Evolutionary conservation across 2,329 filamentous ascomycete species (phyloP).

Genomic region (Colletotrichum filicis): DNA sequence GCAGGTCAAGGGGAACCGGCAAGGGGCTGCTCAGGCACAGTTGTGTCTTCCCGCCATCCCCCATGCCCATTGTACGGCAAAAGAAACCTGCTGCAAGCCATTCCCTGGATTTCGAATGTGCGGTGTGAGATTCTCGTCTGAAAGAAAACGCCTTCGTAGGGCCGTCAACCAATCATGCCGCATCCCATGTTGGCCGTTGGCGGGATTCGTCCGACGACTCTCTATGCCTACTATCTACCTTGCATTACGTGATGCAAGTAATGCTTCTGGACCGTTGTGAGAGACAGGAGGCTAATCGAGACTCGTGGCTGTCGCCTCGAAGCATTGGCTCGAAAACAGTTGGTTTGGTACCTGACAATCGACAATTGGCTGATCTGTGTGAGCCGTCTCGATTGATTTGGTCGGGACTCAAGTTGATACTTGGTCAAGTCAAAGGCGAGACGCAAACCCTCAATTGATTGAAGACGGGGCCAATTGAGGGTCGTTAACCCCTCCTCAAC

Average conservation of each 20-base stretch:
- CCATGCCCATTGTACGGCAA: conserved; percentile 17
- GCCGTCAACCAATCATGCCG: conserved; percentile 16
- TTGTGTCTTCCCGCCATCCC: conserved; percentile 32
- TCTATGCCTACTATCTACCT: conserved; percentile 23
- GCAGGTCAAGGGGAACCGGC: conserved; percentile 4
- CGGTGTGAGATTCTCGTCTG: conserved; percentile 34
- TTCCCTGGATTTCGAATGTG: conserved; percentile 28
- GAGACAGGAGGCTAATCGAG: conserved; percentile 14
- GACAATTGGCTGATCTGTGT: background rate
- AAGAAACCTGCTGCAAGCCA: conserved; percentile 32
- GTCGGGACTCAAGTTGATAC: background rate
- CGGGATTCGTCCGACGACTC: conserved; percentile 25
- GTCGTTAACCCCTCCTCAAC: background rate
- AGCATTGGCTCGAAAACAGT: background rate
- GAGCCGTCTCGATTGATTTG: background rate
- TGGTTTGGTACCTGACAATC: background rate
- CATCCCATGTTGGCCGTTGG: conserved; percentile 15
- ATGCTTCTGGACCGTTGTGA: conserved; percentile 17
- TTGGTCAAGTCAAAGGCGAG: background rate
- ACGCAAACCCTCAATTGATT: background rate
- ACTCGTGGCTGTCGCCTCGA: background rate
- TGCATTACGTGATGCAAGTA: conserved; percentile 34
- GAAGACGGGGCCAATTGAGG: background rate
- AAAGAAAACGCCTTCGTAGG: conserved; percentile 19
- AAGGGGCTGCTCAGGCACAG: conserved; percentile 32